Base-by-base conservation (phyloP, 257 asterid genomes). In the Solanum habrochaites region DNA sequence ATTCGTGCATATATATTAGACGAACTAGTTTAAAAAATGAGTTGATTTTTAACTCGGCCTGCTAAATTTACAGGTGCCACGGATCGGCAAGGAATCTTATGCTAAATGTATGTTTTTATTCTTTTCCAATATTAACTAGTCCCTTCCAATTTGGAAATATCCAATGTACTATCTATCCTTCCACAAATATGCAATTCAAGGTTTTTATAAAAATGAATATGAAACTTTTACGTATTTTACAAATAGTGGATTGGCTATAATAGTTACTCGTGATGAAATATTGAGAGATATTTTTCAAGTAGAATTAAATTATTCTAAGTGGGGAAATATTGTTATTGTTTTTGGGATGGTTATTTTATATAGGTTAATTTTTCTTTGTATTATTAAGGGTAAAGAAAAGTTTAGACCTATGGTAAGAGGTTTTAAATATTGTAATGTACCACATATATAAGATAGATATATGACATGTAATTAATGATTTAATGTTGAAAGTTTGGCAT, bases 81-180 rank as follows among this genome's bases (percentile, higher is more conserved):
- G 96, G 94, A 49, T n/a, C n/a, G n/a, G n/a, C n/a, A 91, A 60
- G 95, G 95, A 10, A 86, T 92, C 92, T 93, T 95, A 89, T 93
- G 90, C 87, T 93, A 7, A 86, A 84, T 3, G 96, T 95, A 1
- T 94, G 96, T 0, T 91, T 92, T 82, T 93, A n/a, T 93, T 39
- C 91, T 94, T 0, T 82, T 92, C 67, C 95, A 93, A 3, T 25
- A 90, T 18, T 94, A 92, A 85, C 91, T 93, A n/a, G n/a, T 37
- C 96, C 96, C 88, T 88, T 69, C 94, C 94, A 21, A 82, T 92
- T 40, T 93, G 94, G 96, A 89, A 47, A 86, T 93, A 90, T 71
- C 95, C 96, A 16, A 82, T 91, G 89, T 90, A 89, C 90, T 91
- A 91, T 78, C 85, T 93, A 5, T 85, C 96, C 56, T 91, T 92